phyloP scores from a whole-genome alignment of 73 alveolate genomes.

The Paramecium sonneborni region DNA sequence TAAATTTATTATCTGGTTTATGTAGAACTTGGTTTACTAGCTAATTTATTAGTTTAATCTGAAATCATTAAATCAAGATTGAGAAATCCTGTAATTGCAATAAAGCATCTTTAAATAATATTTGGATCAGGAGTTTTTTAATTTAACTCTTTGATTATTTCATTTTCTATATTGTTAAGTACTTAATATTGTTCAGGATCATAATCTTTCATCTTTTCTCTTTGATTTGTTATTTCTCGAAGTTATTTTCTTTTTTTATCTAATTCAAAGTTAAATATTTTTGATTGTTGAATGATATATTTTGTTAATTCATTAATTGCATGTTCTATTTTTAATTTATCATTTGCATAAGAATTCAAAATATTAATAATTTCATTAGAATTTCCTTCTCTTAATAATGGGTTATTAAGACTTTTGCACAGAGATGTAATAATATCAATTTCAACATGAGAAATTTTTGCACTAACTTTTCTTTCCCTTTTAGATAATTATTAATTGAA shows the following conservation, averaged over 20 bases:
- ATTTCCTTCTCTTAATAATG: neutral
- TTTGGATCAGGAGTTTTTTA: constrained; percentile 4
- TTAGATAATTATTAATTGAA: neutral
- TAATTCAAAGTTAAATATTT: neutral
- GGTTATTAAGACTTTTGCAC: neutral
- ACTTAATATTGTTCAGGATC: constrained; percentile 20
- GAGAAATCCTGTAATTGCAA: constrained; percentile 27
- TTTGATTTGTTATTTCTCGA: neutral
- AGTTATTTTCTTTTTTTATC: constrained; percentile 36
- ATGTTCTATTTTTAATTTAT: constrained; percentile 32
- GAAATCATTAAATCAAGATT: neutral
- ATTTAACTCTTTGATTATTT: constrained; percentile 18
- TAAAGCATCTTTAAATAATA: neutral
- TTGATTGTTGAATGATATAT: neutral
- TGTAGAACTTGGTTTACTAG: neutral
- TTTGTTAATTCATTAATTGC: constrained; percentile 23
- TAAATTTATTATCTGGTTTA: constrained; percentile 17
- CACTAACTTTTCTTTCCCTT: constrained; percentile 37
- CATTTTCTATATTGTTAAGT: neutral
- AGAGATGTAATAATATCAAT: neutral
- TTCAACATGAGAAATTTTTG: constrained; percentile 33
- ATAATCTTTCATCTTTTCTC: neutral
- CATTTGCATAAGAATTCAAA: neutral
- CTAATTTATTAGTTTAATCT: neutral
- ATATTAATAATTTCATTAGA: constrained; percentile 10